Evolutionary conservation across 495 filamentous ascomycete genomes (phyloP), one percentile per base, ranked within the genome.

Genomic region (Podospora comata): DNA sequence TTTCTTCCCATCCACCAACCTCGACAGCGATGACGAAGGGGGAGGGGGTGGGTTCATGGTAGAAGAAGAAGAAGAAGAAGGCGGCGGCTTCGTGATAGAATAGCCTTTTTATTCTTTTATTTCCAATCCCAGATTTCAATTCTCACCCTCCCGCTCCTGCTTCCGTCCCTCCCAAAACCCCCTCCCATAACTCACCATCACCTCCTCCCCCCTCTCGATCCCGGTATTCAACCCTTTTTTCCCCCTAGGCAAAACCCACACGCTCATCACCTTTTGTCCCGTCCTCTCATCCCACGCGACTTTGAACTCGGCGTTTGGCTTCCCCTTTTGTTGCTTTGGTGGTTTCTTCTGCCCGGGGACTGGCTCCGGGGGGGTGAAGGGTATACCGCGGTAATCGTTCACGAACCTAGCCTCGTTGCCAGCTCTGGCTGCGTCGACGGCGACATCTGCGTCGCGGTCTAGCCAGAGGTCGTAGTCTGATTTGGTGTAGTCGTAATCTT

Each of bases 391-490:
- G 70, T 90, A 93, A 75, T 93, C 90, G 71, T 93, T 93, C 39
- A 90, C 81, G 74, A 90, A 92, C 11, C 90, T 77, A 3, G 86
- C 89, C 77, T 92, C 90, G 70, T 91, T 92, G 4, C 90, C 90
- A 58, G 73, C 74, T 13, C 74, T 79, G 6, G 75, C 80, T 3
- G 89, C 90, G 73, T 93, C 90, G 18, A 92, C 82, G 5, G 86
- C 88, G 0, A 92, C 75, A 26, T 82, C 85, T 3, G 72, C 70
- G 4, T 88, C 86, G 39, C 85, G 78, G 72, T 88, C 85, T 0
- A 92, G 76, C 72, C 81, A 85, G 2, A 93, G 79, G 74, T 92
- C 90, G 72, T 92, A 92, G 69, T 91, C 84, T 1, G 84, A 88
- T 11, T 60, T 19, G 23, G 80, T 79, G 71, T 89, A 79, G 34